Percentiles rank a stretch among this genome's conserved stretches.
Conservation (phyloP, 345 rosid species). For the Boechera stricta region DNA sequence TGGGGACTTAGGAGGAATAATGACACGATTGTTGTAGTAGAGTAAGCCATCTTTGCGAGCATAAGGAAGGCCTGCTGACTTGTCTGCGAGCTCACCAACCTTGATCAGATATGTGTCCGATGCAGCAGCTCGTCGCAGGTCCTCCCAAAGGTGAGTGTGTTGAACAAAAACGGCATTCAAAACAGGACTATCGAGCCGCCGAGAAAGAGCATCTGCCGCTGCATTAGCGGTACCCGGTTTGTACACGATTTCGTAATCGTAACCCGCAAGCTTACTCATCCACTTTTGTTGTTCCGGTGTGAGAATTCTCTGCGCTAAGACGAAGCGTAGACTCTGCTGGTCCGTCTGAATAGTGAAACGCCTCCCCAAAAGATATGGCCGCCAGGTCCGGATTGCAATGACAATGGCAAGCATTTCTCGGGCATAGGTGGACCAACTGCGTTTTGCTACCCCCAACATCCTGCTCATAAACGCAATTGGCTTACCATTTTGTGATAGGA, state of each 20-base stretch:
- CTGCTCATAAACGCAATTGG: neutral
- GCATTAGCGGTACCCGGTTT: neutral
- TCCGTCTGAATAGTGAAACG: neutral
- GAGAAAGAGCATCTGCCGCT: neutral
- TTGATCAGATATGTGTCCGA: too few species aligned
- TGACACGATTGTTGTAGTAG: too few species aligned
- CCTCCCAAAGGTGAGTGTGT: too few species aligned
- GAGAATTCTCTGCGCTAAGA: neutral
- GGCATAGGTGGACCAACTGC: neutral
- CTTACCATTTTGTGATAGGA: too few species aligned
- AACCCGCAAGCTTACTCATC: neutral
- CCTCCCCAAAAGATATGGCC: rapidly evolving
- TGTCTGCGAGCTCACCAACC: too few species aligned
- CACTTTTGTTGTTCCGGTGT: neutral
- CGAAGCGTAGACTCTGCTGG: rapidly evolving
- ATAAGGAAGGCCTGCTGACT: too few species aligned
- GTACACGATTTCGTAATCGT: neutral
- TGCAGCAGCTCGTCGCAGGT: too few species aligned
- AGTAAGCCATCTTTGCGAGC: too few species aligned
- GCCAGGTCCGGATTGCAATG: neutral
- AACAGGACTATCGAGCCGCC: rapidly evolving
- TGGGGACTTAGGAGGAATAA: too few species aligned
- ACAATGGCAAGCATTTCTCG: neutral
- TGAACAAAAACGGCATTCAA: too few species aligned
- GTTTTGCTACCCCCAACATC: rapidly evolving